phyloP scores from a whole-genome alignment of 305 asterid genomes.

The Solanum hybrid region DNA sequence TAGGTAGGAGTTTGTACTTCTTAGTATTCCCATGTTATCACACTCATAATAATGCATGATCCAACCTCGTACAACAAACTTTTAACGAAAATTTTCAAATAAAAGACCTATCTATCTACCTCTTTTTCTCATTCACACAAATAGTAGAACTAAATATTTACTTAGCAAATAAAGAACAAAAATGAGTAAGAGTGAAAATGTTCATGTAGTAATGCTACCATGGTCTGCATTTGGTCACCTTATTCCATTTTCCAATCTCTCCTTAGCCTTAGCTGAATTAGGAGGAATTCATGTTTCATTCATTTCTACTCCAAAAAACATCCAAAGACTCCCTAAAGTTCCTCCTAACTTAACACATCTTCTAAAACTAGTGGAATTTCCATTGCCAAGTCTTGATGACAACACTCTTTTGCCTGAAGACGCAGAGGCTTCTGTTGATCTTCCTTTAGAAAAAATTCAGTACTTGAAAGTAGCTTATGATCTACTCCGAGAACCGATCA shows the following conservation, averaged over 20 bases:
- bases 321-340: constrained; percentile 11
- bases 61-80: not conserved
- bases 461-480: constrained; percentile 12
- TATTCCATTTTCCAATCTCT: constrained; percentile 12
- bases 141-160: not conserved
- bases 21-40: not conserved
- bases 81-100: not conserved
- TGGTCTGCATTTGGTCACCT: constrained; percentile 29
- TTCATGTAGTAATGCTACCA: constrained; percentile 23
- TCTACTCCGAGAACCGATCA: constrained; percentile 9
- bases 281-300: constrained; percentile 11
- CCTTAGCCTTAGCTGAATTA: constrained; percentile 16
- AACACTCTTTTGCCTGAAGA: constrained; percentile 3
- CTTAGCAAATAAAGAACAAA: not conserved
- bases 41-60: not conserved
- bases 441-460: constrained; percentile 4
- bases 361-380: constrained; percentile 5
- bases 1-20: not conserved
- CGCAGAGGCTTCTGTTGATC: constrained; percentile 18
- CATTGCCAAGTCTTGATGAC: not conserved
- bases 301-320: constrained; percentile 11
- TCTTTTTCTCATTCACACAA: not conserved
- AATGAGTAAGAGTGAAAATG: not conserved
- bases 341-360: constrained; percentile 2
- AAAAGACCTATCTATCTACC: not conserved